Evolutionary conservation across 2,329 filamentous ascomycete genomes (phyloP), one percentile per base, ranked within the genome.

Genomic region (Paraphaeosphaeria sporulosa): DNA sequence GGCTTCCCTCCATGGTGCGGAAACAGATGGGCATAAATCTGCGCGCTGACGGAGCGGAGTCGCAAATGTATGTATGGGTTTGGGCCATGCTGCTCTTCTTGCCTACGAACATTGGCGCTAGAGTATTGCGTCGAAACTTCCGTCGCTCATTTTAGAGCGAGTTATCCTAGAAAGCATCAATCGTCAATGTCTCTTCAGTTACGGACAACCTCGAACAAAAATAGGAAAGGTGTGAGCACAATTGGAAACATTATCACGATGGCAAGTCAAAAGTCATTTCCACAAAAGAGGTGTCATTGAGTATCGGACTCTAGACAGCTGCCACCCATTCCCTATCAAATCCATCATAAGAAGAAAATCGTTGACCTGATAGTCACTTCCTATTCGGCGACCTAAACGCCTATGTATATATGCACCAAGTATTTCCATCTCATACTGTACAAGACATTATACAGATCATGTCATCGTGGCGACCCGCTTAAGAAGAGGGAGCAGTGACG

Each of bases 391-490:
- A 48, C 17, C 30, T 25, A 10, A 54, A 49, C 49, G 57, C 57
- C 56, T n/a, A 30, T 53, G 40, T 40, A 27, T 4, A 9, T 32
- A 30, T 27, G 27, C 44, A 42, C 19, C 36, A 51, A 44, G 25
- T 12, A 49, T 17, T 21, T 6, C 43, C 44, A 27, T 32, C 9
- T 46, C 57, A 34, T 59, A 59, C 38, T 50, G 27, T 59, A 51
- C 57, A 55, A 38, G 32, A 12, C 50, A n/a, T 49, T 54, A 34
- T 30, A 23, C n/a, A 49, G 15, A 17, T 23, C 17, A 25, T 34
- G 25, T 30, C 17, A 13, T n/a, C 15, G n/a, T 47, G 4, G 6
- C 30, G 8, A 32, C 10, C 7, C 25, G 21, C 43, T 47, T 57
- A 50, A 30, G 42, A 36, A 25, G 53, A 25, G 17, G 49, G 49